Conservation (phyloP, 2,329 filamentous ascomycete genomes). For the Aspergillus sp. region DNA sequence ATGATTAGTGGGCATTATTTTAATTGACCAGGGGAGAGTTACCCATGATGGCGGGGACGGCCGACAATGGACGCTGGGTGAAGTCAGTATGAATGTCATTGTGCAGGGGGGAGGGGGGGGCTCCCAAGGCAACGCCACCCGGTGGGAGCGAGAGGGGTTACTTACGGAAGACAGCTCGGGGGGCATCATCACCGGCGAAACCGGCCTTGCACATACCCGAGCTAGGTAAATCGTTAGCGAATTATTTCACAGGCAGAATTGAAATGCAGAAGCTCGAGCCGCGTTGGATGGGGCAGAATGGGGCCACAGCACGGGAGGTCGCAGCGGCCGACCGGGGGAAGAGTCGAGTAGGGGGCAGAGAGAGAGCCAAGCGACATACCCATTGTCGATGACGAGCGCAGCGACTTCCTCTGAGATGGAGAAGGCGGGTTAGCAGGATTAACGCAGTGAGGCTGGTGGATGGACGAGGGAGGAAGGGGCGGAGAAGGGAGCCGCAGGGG, state of each 20-base stretch:
- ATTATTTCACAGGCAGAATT: too few relatives aligned
- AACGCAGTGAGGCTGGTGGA: slow-evolving; percentile 9
- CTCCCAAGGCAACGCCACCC: too few relatives aligned
- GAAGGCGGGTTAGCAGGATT: slow-evolving; percentile 30
- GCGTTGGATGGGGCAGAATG: too few relatives aligned
- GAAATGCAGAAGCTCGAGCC: too few relatives aligned
- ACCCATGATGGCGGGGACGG: slow-evolving; percentile 99
- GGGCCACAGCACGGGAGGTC: too few relatives aligned
- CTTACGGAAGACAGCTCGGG: slow-evolving; percentile 99
- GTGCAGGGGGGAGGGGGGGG: slow-evolving; percentile 11
- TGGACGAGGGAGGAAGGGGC: slow-evolving; percentile 6
- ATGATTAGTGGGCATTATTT: slow-evolving; percentile 21
- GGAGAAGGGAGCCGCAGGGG: slow-evolving; percentile 6
- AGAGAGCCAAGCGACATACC: slow-evolving; percentile 59
- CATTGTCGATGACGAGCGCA: slow-evolving; percentile 99
- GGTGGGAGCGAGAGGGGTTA: slow-evolving; percentile 33
- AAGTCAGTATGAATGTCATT: slow-evolving; percentile 22
- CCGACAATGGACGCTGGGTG: slow-evolving; percentile 96
- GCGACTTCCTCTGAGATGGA: slow-evolving; percentile 87
- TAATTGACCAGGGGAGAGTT: slow-evolving; percentile 40
- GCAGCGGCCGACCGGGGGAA: slow-evolving; percentile 5
- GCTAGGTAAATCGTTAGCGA: too few relatives aligned
- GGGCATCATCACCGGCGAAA: slow-evolving; percentile 99
- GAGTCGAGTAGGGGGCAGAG: slow-evolving; percentile 12
- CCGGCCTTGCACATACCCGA: slow-evolving; percentile 99